phyloP scores from a whole-genome alignment of 2,329 filamentous ascomycete species.

The Hymenotorrendiella dingleyae region DNA sequence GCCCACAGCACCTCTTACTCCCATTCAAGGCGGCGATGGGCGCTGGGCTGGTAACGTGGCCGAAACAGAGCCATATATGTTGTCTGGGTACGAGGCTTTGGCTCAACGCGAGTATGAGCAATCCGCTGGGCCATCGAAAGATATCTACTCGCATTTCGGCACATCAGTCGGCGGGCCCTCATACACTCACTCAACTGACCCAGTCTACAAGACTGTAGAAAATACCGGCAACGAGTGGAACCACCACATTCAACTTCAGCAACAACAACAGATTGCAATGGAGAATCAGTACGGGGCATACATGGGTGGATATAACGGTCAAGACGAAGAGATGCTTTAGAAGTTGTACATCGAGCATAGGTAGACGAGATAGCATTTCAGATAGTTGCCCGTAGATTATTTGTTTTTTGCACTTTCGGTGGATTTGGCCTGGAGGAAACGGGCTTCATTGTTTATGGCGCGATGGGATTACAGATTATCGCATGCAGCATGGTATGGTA shows the following conservation, averaged over 20 bases:
- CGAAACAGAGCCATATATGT: conserved; percentile 63
- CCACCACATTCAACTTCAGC: conserved; percentile 15
- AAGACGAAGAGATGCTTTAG: conserved; percentile 32
- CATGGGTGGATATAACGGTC: conserved; percentile 16
- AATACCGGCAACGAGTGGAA: conserved; percentile 25
- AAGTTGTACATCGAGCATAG: conserved; percentile 19
- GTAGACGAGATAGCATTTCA: conserved; percentile 18
- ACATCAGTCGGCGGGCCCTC: conserved; percentile 33
- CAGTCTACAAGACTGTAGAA: conserved; percentile 49
- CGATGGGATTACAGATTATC: conserved; percentile 5
- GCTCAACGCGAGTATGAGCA: conserved; percentile 59
- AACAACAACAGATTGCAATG: conserved; percentile 26
- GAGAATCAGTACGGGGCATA: conserved; percentile 29
- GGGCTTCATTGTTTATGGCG: conserved; percentile 5
- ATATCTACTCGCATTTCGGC: conserved; percentile 41
- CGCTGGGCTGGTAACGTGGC: conserved; percentile 38
- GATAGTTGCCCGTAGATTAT: conserved; percentile 16
- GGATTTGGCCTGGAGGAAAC: conserved; percentile 3
- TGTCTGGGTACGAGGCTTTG: conserved; percentile 69
- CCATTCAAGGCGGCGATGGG: conserved; percentile 46
- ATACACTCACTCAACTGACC: conserved; percentile 58
- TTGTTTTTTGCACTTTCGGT: conserved; percentile 6
- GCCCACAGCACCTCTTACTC: conserved; percentile 35
- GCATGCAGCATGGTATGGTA: conserved; percentile 3
- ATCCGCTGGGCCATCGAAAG: conserved; percentile 36